Evolutionary conservation across 148 eudicot species (phyloP).

Genomic region (Silene conica): DNA sequence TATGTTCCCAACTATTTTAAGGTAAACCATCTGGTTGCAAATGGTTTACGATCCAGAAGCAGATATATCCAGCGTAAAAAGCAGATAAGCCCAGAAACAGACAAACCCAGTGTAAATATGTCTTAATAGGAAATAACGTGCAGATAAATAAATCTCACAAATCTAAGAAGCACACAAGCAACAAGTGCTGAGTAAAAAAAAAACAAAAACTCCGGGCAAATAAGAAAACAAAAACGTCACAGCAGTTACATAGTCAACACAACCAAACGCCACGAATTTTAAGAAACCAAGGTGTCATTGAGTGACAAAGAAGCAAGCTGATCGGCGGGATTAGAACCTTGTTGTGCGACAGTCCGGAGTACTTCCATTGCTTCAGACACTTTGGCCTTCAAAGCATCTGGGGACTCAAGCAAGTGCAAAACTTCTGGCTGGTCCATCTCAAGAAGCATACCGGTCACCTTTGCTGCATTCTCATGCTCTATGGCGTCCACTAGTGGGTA

Average conservation of each 20-base stretch:
- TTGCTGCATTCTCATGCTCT: conserved; percentile 82
- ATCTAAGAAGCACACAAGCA: too few species aligned
- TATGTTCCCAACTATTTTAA: too few species aligned
- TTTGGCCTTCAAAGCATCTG: conserved; percentile 80
- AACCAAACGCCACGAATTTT: conserved; percentile 4
- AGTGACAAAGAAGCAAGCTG: conserved; percentile 68
- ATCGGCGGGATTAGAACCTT: conserved; percentile 46
- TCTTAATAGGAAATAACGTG: too few species aligned
- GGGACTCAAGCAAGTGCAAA: conserved; percentile 28
- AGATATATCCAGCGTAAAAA: too few species aligned
- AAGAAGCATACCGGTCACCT: conserved; percentile 49
- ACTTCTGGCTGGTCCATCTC: conserved; percentile 10
- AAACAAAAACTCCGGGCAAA: neutral
- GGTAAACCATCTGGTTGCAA: too few species aligned
- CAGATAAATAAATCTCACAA: too few species aligned
- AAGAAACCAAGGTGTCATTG: conserved; percentile 53
- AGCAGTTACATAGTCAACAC: neutral
- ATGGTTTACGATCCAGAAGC: too few species aligned
- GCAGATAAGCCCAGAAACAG: too few species aligned
- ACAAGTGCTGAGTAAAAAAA: neutral
- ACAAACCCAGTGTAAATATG: too few species aligned
- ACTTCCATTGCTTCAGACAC: conserved; percentile 90
- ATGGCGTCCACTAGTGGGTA: conserved; percentile 82
- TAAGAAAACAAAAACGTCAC: neutral
- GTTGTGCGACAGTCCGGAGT: conserved; percentile 67